Evolutionary conservation across 2,329 filamentous ascomycete species (phyloP).

Genomic region (Diaporthe citrichinensis): DNA sequence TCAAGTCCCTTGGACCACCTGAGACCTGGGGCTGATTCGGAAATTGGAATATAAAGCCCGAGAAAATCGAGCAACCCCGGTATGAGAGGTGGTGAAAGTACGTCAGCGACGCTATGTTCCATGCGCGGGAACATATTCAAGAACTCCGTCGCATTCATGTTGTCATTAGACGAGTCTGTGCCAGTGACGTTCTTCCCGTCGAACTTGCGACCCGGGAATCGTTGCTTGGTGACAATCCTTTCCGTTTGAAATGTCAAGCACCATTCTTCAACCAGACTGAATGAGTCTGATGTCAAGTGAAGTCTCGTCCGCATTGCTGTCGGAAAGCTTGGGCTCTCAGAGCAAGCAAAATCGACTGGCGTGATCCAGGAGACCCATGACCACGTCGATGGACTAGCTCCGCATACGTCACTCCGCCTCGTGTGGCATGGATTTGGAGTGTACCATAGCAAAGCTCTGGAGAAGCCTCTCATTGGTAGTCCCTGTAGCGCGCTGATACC

Average conservation of each 20-base stretch:
- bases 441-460: neutral
- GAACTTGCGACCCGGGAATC: neutral
- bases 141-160: too few relatives aligned
- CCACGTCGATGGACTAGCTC: neutral
- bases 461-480: neutral
- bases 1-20: too few relatives aligned
- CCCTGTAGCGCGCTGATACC: neutral
- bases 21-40: too few relatives aligned
- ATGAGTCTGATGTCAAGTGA: too few relatives aligned
- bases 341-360: neutral
- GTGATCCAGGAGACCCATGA: neutral
- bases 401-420: neutral
- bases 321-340: too few relatives aligned
- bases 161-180: neutral
- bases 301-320: fast-evolving
- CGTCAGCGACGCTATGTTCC: too few relatives aligned
- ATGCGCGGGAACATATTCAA: too few relatives aligned
- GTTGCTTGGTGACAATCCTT: neutral
- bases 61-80: too few relatives aligned
- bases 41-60: too few relatives aligned
- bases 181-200: neutral
- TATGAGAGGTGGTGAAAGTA: too few relatives aligned
- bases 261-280: neutral
- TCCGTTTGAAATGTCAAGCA: neutral
- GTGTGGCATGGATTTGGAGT: neutral